A percentile compares a stretch with the other conserved stretches of the same genome.
These are phyloP conservation scores for Tetrapisispora namnaoensis DNA, from an alignment of 805 yeast genomes.

Conservation along the genomic window DNA sequence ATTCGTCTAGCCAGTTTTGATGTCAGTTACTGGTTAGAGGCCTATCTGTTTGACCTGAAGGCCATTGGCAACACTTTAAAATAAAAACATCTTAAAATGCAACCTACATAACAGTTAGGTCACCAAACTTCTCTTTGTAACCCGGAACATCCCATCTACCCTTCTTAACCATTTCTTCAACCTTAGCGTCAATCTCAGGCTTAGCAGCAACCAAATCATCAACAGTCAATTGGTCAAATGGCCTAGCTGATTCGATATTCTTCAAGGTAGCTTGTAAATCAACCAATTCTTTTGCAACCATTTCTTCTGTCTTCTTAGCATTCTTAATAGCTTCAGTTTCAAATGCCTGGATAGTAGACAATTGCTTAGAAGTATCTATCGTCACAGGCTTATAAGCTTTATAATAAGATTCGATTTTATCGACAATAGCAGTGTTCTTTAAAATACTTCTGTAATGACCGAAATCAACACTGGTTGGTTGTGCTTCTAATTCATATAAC, in stretches of 20 bases:
- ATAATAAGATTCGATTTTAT: conserved; percentile 71
- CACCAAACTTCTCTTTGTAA: conserved; percentile 97
- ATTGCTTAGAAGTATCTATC: conserved; percentile 78
- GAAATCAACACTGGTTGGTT: conserved; percentile 74
- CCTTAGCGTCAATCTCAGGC: conserved; percentile 97
- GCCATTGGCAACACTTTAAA: background rate
- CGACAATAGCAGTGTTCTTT: conserved; percentile 71
- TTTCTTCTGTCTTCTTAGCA: conserved; percentile 85
- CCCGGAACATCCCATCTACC: conserved; percentile 98
- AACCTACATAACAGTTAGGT: conserved; percentile 74
- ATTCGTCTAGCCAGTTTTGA: background rate
- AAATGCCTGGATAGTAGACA: conserved; percentile 85
- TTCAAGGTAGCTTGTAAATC: conserved; percentile 80
- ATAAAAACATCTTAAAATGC: background rate
- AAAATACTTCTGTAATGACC: conserved; percentile 66
- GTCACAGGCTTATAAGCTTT: conserved; percentile 71
- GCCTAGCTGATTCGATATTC: conserved; percentile 94
- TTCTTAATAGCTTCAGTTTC: conserved; percentile 93
- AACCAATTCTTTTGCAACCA: conserved; percentile 76
- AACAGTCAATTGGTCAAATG: conserved; percentile 92
- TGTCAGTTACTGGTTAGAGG: background rate
- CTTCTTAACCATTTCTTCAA: conserved; percentile 85
- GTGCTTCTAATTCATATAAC: conserved; percentile 57
- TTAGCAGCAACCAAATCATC: conserved; percentile 91
- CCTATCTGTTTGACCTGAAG: background rate